Percentiles rank a stretch among this genome's conserved stretches.
Conservation (phyloP, 2,329 filamentous ascomycete genomes). For the Trichothecium sympodiale region DNA sequence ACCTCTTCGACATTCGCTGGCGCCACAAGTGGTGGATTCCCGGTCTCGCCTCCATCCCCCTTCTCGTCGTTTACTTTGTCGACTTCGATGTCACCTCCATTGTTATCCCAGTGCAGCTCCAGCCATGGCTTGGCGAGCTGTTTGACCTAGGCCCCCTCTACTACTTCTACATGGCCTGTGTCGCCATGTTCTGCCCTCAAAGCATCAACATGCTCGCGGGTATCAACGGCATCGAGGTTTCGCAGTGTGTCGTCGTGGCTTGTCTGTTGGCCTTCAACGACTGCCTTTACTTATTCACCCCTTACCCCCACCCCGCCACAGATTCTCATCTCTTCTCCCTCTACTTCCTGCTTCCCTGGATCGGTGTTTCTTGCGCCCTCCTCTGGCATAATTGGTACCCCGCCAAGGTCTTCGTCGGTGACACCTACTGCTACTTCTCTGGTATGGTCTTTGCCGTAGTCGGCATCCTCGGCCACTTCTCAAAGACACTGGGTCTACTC, state of each 20-base stretch:
- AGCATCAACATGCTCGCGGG: slow-evolving; percentile 99
- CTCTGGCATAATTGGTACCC: slow-evolving; percentile 94
- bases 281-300: slow-evolving; percentile 70
- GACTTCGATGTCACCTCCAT: slow-evolving; percentile 96
- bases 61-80: slow-evolving; percentile 95
- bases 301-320: slow-evolving; percentile 83
- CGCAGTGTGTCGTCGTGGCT: slow-evolving; percentile 86
- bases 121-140: slow-evolving; percentile 73
- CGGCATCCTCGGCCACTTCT: slow-evolving; percentile 93
- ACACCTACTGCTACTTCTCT: slow-evolving; percentile 99
- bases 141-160: slow-evolving; percentile 76
- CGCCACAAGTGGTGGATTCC: slow-evolving; percentile 98
- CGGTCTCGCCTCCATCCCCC: slow-evolving; percentile 81
- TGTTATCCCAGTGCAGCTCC: slow-evolving; percentile 77
- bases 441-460: slow-evolving; percentile 99
- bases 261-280: slow-evolving; percentile 78
- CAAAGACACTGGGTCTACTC: slow-evolving; percentile 85
- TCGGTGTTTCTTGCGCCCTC: slow-evolving; percentile 81
- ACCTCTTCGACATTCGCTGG: slow-evolving; percentile 97
- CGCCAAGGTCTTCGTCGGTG: slow-evolving; percentile 87
- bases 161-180: slow-evolving; percentile 92
- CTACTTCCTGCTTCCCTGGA: slow-evolving; percentile 87
- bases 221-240: slow-evolving; percentile 97
- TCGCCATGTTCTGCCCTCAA: slow-evolving; percentile 97
- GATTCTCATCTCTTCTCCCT: slow-evolving; percentile 95